A percentile compares a stretch with the other conserved stretches of the same genome.
These are phyloP conservation scores for Brettanomyces custersianus DNA, from an alignment of 805 yeast species.

Conservation along the genomic window DNA sequence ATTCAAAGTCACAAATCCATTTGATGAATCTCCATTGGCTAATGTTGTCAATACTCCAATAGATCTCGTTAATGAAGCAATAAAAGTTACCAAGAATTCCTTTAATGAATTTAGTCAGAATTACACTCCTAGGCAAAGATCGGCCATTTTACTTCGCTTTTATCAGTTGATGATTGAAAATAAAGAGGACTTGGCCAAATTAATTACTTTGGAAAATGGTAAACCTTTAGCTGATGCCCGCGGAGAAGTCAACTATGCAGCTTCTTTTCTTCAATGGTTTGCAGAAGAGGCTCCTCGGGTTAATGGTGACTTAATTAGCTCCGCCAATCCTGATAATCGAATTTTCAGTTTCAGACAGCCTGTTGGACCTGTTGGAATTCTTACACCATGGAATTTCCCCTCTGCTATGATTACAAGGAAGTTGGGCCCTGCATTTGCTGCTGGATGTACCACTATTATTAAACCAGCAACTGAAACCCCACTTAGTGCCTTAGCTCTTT, in stretches of 20 bases:
- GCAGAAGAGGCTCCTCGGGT: constrained; percentile 72
- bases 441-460: constrained; percentile 70
- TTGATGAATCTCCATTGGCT: constrained; percentile 40
- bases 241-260: constrained; percentile 63
- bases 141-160: constrained; percentile 42
- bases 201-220: constrained; percentile 68
- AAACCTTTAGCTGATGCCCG: constrained; percentile 61
- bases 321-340: constrained; percentile 36
- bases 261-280: constrained; percentile 81
- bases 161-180: constrained; percentile 46
- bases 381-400: constrained; percentile 86
- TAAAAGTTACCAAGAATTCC: constrained; percentile 42
- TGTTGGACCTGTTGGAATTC: constrained; percentile 68
- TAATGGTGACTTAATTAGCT: constrained; percentile 54
- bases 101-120: constrained; percentile 36
- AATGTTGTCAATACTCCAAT: constrained; percentile 43
- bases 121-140: constrained; percentile 47
- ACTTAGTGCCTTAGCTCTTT: constrained; percentile 60
- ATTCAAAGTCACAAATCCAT: constrained; percentile 71
- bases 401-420: constrained; percentile 70
- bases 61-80: constrained; percentile 42
- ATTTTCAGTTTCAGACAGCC: constrained; percentile 60
- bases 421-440: constrained; percentile 71
- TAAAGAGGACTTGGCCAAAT: constrained; percentile 52
- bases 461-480: constrained; percentile 79